Conservation (phyloP, 768 basidiomycete genomes). For the Agaricus blazei region DNA sequence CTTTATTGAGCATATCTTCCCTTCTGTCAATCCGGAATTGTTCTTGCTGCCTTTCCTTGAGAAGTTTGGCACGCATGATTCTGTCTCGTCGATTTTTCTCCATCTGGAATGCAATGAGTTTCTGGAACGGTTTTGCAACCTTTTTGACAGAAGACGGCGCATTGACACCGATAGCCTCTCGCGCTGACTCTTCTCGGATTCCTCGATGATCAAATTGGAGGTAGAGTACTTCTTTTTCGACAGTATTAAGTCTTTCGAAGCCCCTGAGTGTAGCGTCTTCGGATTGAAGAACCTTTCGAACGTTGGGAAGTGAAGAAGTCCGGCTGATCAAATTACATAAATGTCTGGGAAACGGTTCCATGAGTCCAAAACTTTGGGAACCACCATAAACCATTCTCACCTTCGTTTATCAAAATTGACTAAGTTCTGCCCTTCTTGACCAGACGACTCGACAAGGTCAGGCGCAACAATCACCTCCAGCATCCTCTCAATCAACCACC, state of each 20-base stretch:
- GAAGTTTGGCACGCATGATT: slow-evolving; percentile 59
- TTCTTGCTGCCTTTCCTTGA: slow-evolving; percentile 73
- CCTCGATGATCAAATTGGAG: slow-evolving; percentile 66
- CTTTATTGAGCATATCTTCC: slow-evolving; percentile 70
- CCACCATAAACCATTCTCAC: slow-evolving; percentile 27
- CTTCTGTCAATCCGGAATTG: slow-evolving; percentile 68
- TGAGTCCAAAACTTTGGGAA: neutral
- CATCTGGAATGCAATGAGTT: slow-evolving; percentile 56
- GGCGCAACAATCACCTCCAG: slow-evolving; percentile 74
- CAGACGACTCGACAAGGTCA: slow-evolving; percentile 54
- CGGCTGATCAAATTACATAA: slow-evolving; percentile 61
- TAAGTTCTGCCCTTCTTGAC: slow-evolving; percentile 51
- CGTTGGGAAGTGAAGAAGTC: slow-evolving; percentile 38
- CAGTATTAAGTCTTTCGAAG: slow-evolving; percentile 69
- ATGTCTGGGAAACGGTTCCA: slow-evolving; percentile 39
- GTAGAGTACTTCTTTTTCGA: slow-evolving; percentile 61
- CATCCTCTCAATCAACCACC: slow-evolving; percentile 80
- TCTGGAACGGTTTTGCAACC: slow-evolving; percentile 60
- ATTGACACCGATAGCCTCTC: slow-evolving; percentile 46
- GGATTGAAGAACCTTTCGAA: slow-evolving; percentile 38
- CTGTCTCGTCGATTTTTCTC: slow-evolving; percentile 83
- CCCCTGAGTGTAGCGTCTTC: slow-evolving; percentile 60
- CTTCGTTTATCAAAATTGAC: slow-evolving; percentile 83
- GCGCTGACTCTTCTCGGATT: slow-evolving; percentile 71
- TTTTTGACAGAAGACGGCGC: slow-evolving; percentile 48